Evolutionary conservation across 73 alveolate species (phyloP).

Genomic region (Paramecium octaurelia): DNA sequence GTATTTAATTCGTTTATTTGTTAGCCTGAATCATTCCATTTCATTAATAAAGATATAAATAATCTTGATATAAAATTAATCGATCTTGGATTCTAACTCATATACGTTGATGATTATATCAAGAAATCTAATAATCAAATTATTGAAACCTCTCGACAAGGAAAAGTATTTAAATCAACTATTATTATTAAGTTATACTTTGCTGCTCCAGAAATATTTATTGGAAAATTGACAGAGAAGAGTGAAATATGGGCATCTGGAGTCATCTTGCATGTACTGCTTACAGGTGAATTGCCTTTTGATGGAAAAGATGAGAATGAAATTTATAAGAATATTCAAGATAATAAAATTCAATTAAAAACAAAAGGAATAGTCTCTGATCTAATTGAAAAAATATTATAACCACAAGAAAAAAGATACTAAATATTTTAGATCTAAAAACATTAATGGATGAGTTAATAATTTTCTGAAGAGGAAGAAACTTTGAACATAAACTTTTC

Average conservation of each 20-base stretch:
- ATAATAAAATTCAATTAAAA: neutral
- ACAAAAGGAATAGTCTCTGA: neutral
- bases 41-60: neutral
- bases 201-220: conserved; percentile 65
- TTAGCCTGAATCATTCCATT: conserved; percentile 22
- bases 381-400: neutral
- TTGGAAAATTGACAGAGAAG: conserved; percentile 30
- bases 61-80: neutral
- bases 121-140: neutral
- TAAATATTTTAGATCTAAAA: neutral
- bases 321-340: neutral
- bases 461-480: neutral
- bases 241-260: conserved; percentile 52
- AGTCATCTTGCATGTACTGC: neutral
- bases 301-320: conserved; percentile 8
- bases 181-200: conserved; percentile 33
- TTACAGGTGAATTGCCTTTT: conserved; percentile 37
- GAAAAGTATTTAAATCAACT: neutral
- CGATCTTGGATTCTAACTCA: conserved; percentile 18
- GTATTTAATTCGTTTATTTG: neutral
- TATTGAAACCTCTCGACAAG: conserved; percentile 9
- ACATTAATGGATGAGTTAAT: conserved; percentile 1
- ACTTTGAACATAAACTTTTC: neutral
- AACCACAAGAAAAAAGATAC: neutral
- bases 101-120: conserved; percentile 8